Percentiles rank a stretch among this genome's conserved stretches.
phyloP scores from a whole-genome alignment of 352 stramenopile species.

The Pythium insidiosum region DNA sequence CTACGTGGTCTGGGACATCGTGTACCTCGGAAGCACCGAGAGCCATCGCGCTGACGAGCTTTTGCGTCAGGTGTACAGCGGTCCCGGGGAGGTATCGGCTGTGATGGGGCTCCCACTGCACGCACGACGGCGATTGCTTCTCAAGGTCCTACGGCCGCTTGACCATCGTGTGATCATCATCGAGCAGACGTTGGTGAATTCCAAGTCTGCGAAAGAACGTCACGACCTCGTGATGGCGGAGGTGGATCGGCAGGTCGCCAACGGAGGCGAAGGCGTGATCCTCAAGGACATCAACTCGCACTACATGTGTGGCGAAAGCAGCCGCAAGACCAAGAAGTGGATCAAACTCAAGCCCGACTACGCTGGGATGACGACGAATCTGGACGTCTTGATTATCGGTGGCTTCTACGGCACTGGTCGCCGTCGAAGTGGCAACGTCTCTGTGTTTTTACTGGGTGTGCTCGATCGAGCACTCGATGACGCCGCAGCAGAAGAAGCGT shows the following conservation, averaged over 20 bases:
- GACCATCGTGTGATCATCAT: conserved; percentile 75
- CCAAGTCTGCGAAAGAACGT: conserved; percentile 60
- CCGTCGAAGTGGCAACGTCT: conserved; percentile 71
- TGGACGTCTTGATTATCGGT: conserved; percentile 75
- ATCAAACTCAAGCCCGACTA: conserved; percentile 87
- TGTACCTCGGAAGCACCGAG: conserved; percentile 50
- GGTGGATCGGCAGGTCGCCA: conserved; percentile 57
- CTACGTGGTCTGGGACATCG: conserved; percentile 81
- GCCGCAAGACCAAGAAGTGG: conserved; percentile 73
- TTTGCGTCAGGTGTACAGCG: conserved; percentile 54
- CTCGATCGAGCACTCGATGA: conserved; percentile 56
- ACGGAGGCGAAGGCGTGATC: conserved; percentile 78
- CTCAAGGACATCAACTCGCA: conserved; percentile 83
- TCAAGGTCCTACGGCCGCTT: conserved; percentile 56
- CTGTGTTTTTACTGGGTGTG: conserved; percentile 71
- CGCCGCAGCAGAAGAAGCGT: conserved; percentile 29
- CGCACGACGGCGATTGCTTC: conserved; percentile 45
- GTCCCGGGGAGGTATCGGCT: conserved; percentile 39
- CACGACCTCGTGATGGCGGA: conserved; percentile 80
- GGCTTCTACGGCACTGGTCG: conserved; percentile 74
- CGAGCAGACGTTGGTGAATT: conserved; percentile 73
- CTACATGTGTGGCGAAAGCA: conserved; percentile 83
- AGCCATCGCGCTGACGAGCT: conserved; percentile 44
- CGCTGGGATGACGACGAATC: conserved; percentile 74
- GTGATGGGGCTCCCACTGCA: conserved; percentile 74